Percentiles rank a stretch among this genome's conserved stretches.
Evolutionary conservation across 345 rosid genomes (phyloP).

Genomic region (Pistacia vera): DNA sequence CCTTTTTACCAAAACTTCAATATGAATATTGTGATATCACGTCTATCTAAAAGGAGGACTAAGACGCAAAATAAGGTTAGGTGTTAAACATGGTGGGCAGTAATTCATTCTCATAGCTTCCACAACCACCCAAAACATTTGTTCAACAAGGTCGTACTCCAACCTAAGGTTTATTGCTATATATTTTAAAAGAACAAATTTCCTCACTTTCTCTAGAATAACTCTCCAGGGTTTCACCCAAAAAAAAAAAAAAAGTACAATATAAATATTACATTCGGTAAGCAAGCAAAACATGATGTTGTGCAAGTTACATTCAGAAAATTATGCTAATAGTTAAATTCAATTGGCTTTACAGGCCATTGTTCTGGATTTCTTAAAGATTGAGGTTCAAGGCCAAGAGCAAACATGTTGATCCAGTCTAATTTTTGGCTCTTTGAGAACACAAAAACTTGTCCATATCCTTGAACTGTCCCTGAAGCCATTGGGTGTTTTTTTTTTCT

Average conservation of each 20-base stretch:
- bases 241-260: neutral
- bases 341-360: conserved; percentile 76
- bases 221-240: conserved; percentile 62
- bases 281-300: neutral
- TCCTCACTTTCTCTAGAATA: conserved; percentile 70
- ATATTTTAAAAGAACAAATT: conserved; percentile 56
- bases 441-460: conserved; percentile 80
- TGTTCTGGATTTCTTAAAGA: conserved; percentile 67
- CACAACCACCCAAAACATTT: too few relatives aligned
- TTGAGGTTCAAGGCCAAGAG: conserved; percentile 66
- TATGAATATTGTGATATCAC: neutral
- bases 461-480: conserved; percentile 92
- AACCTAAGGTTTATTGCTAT: conserved; percentile 67
- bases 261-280: neutral
- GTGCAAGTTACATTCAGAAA: neutral
- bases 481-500: conserved; percentile 81
- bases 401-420: too few relatives aligned
- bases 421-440: too few relatives aligned
- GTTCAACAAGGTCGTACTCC: conserved; percentile 22
- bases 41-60: too few relatives aligned
- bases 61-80: too few relatives aligned
- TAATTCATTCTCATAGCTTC: too few relatives aligned
- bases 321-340: conserved; percentile 54
- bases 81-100: too few relatives aligned
- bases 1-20: neutral